A percentile compares a stretch with the other conserved stretches of the same genome.
Evolutionary conservation across 768 basidiomycete species (phyloP).

Genomic region (Amanita inopinata): DNA sequence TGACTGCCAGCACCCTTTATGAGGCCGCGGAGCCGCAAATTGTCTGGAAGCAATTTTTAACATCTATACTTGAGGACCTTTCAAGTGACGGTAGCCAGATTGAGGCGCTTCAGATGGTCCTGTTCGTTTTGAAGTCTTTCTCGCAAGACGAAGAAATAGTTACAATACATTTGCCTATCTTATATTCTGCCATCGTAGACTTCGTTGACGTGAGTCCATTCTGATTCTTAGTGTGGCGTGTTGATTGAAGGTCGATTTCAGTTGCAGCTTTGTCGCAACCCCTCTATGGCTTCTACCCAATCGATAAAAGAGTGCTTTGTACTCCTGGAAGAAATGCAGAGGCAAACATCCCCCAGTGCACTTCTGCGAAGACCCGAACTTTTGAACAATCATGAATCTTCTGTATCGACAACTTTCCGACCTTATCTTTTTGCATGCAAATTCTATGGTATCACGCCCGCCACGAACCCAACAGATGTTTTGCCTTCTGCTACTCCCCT

Average conservation of each 20-base stretch:
- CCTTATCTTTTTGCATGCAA: constrained; percentile 49
- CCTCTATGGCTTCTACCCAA: constrained; percentile 23
- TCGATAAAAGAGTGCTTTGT: constrained; percentile 32
- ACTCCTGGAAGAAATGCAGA: constrained; percentile 46
- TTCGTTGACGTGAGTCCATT: constrained; percentile 44
- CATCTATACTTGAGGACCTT: constrained; percentile 46
- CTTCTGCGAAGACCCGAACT: constrained; percentile 43
- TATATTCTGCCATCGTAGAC: constrained; percentile 64
- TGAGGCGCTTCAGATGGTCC: constrained; percentile 56
- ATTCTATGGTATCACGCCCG: constrained; percentile 45
- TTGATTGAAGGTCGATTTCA: constrained; percentile 13
- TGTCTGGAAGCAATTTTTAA: constrained; percentile 73
- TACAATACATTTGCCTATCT: constrained; percentile 68
- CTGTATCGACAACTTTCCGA: constrained; percentile 22
- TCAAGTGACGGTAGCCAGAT: constrained; percentile 27
- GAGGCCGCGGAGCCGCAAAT: constrained; percentile 88
- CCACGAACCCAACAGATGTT: constrained; percentile 13
- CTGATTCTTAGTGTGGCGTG: neutral
- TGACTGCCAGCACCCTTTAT: constrained; percentile 83
- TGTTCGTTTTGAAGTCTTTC: constrained; percentile 68
- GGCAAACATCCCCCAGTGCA: constrained; percentile 37
- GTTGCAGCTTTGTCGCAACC: constrained; percentile 28
- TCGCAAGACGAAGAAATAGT: constrained; percentile 86
- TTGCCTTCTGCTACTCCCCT: constrained; percentile 37
- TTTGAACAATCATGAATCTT: constrained; percentile 3